These are phyloP conservation scores for Mrakia gelida DNA, from an alignment of 768 basidiomycete species.

Conservation along the genomic window DNA sequence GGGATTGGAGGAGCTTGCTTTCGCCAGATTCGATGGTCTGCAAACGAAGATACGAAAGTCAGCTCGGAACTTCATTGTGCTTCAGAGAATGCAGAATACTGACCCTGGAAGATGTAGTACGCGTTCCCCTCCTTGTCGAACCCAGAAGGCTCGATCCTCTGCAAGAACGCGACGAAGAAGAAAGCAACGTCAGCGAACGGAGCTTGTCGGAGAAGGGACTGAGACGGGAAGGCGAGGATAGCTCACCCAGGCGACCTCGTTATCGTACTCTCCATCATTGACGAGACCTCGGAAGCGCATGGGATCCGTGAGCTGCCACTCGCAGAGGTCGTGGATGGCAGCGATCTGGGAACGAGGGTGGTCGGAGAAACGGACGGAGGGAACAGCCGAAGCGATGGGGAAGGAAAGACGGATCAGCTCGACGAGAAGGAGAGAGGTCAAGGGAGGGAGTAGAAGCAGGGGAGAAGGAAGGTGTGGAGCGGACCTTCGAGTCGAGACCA, in stretches of 20 bases:
- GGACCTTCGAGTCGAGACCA: constrained; percentile 65
- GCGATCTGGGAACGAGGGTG: constrained; percentile 37
- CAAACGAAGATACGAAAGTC: neutral
- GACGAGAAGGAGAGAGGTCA: neutral
- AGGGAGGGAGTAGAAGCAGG: neutral
- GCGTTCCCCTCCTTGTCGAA: constrained; percentile 73
- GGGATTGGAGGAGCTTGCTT: constrained; percentile 60
- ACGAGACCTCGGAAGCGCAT: constrained; percentile 55
- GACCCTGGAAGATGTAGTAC: constrained; percentile 77
- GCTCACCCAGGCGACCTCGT: constrained; percentile 71
- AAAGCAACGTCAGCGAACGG: neutral
- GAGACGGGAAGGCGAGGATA: constrained; percentile 18
- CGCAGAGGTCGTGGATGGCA: constrained; percentile 49
- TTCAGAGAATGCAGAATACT: neutral
- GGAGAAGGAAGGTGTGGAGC: constrained; percentile 61
- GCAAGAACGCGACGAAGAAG: constrained; percentile 6
- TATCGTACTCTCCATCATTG: constrained; percentile 68
- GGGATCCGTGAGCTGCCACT: constrained; percentile 85
- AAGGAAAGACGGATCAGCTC: neutral
- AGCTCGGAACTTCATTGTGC: neutral
- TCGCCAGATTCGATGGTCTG: constrained; percentile 72
- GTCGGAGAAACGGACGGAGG: neutral
- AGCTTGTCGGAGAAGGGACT: neutral
- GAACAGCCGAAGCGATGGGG: neutral
- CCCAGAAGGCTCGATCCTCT: constrained; percentile 83